Conservation (phyloP, 2,329 filamentous ascomycete species). For the Sporothrix variecibatus region DNA sequence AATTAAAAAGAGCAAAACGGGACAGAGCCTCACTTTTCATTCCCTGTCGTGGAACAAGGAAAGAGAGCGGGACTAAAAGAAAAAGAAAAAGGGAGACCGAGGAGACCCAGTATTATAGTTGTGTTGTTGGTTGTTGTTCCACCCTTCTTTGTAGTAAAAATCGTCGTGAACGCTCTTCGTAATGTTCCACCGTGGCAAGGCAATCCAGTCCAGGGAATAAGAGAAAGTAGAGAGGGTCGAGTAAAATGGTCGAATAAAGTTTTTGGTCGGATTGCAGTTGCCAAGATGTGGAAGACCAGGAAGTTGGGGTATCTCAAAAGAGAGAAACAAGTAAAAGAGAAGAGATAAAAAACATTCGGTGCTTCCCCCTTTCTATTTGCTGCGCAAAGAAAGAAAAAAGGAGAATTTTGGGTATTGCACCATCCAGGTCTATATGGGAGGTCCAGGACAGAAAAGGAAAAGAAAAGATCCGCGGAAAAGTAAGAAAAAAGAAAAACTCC, state of each 20-base stretch:
- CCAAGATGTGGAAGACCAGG: conserved; percentile 21
- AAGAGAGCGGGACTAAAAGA: background rate
- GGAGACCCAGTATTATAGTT: conserved; percentile 10
- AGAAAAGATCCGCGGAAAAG: conserved; percentile 21
- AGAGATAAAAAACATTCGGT: conserved; percentile 14
- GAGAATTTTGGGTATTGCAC: conserved; percentile 26
- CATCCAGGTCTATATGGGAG: conserved; percentile 28
- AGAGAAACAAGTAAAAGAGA: conserved; percentile 9
- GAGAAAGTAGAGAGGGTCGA: background rate
- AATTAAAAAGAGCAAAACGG: background rate
- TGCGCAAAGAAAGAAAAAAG: conserved; percentile 20
- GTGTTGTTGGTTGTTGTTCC: conserved; percentile 9
- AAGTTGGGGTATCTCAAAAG: conserved; percentile 28
- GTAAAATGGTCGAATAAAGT: background rate
- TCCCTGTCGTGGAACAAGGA: background rate
- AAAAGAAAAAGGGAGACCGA: background rate
- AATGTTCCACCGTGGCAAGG: conserved; percentile 6
- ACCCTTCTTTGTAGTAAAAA: background rate
- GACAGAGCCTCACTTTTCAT: background rate
- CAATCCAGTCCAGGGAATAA: conserved; percentile 17
- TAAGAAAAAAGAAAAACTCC: conserved; percentile 17
- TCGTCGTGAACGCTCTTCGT: conserved; percentile 19
- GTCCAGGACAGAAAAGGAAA: conserved; percentile 9
- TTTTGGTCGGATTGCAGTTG: conserved; percentile 22
- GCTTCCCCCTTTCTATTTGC: background rate